Base-by-base conservation (phyloP, 768 basidiomycete genomes). In the Kwoniella mangroviensis region DNA sequence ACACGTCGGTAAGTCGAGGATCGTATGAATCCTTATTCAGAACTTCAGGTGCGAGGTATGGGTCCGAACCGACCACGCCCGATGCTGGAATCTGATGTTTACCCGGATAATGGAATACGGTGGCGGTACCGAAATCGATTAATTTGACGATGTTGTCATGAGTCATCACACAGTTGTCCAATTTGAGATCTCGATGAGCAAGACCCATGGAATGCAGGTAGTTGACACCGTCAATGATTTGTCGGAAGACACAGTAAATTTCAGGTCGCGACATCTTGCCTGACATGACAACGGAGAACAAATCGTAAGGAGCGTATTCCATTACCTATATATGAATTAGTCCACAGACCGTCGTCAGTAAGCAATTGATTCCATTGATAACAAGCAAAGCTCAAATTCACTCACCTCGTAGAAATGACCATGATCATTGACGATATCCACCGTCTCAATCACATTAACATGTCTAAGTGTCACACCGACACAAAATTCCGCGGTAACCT, bases 111-210 rank as follows among this genome's bases (percentile, higher is more conserved):
- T 97, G 94, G 85, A 99, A 99, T 69, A 99, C 95, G 73, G 94
- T 94, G n/a, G 97, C 97, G 5, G 97, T 99, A 63, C 97, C 97
- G 85, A 99, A 99, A 84, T 99, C 97, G 85, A 99, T 99, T 74
- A 99, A 88, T 83, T 99, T 99, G 86, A 99, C 93, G 75, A 97
- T 88, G 80, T 98, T 94, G 79, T 91, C 87, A 3, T 86, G 86
- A n/a, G 92, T 96, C 93, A 99, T 97, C 85, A 99, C 97, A 84
- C 97, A 98, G 83, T 99, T 99, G 86, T 99, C 97, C 70, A 99
- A 91, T 84, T 99, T 99, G 85, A 99, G 89, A 84, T 99, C 97
- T 55, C 97, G 92, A 81, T 99, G 97, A 5, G 97, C 97, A 61
- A 98, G 90, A 28, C 97, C 97, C 86, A 98, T 90, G 74, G 92